phyloP scores from a whole-genome alignment of 225 moss, liverwort and hornwort genomes.

The Pseudoscleropodium purum region DNA sequence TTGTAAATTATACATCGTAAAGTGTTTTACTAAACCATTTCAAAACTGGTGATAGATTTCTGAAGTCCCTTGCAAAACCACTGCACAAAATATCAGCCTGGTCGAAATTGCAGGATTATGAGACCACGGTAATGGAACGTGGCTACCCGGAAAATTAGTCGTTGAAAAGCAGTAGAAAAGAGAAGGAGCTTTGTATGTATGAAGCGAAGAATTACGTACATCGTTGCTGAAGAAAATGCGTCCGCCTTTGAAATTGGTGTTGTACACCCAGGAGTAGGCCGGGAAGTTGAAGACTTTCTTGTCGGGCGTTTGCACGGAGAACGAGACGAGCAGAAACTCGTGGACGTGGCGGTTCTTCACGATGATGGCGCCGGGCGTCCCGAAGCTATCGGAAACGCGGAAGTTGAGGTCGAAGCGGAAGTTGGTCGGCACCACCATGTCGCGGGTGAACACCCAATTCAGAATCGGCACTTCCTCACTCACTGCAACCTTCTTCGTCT shows the following conservation, averaged over 20 bases:
- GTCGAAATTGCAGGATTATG: not conserved
- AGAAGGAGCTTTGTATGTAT: not conserved
- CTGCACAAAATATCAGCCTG: not conserved
- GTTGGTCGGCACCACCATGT: conserved; percentile 25
- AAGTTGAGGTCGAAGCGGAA: conserved; percentile 37
- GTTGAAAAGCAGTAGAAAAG: not conserved
- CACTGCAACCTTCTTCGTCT: conserved; percentile 22
- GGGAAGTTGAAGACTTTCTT: conserved; percentile 42
- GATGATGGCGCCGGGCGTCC: conserved; percentile 69
- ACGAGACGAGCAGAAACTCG: conserved; percentile 65
- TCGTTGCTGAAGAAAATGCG: conserved; percentile 82
- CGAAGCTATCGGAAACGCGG: conserved; percentile 37
- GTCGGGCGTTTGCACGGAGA: conserved; percentile 29
- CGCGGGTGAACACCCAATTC: conserved; percentile 40
- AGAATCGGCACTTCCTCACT: conserved; percentile 37
- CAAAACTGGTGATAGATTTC: not conserved
- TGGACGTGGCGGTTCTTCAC: conserved; percentile 58
- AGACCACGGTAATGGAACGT: not conserved
- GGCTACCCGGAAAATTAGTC: not conserved
- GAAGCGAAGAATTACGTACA: not conserved
- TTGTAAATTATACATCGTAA: not conserved
- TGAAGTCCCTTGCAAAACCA: not conserved
- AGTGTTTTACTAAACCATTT: not conserved
- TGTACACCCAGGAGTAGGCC: conserved; percentile 57
- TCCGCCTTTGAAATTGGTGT: conserved; percentile 5